Evolutionary conservation across 2,329 filamentous ascomycete species (phyloP).

Genomic region (Furcasterigmium furcatum): DNA sequence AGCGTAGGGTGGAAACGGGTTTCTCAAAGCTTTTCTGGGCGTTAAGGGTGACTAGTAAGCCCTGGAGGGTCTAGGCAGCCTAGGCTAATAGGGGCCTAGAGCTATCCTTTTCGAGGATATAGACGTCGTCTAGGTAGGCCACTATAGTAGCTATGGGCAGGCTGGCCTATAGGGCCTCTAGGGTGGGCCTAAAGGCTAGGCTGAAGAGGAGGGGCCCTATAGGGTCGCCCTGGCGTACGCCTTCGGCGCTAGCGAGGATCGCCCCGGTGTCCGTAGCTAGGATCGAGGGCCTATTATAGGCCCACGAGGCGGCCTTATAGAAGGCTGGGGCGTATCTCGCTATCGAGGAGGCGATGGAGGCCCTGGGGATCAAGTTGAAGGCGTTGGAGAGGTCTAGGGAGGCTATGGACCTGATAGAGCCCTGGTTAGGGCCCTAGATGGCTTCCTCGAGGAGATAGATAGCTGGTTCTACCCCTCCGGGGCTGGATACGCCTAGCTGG

Average conservation of each 20-base stretch:
- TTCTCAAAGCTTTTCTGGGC: not conserved
- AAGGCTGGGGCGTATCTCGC: not conserved
- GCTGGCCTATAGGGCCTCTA: too few species aligned
- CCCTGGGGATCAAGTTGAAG: not conserved
- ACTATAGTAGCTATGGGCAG: not conserved
- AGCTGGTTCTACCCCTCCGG: not conserved
- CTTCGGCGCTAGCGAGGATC: too few species aligned
- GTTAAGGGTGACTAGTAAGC: not conserved
- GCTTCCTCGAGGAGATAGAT: not conserved
- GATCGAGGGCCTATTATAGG: too few species aligned
- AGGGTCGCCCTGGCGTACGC: too few species aligned
- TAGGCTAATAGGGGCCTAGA: not conserved
- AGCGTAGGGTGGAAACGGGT: not conserved
- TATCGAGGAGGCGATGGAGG: not conserved
- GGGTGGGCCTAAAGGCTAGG: too few species aligned
- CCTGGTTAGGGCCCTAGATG: not conserved
- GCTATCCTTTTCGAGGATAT: too few species aligned
- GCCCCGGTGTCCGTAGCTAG: too few species aligned
- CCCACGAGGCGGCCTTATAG: too few species aligned
- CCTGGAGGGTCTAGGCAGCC: not conserved
- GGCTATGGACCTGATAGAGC: too few species aligned
- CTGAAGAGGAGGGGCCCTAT: too few species aligned
- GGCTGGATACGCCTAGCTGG: not conserved
- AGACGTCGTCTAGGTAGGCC: constrained; percentile 1
- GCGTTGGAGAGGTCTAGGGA: not conserved